Evolutionary conservation across 1,284 basidiomycete species (phyloP).

Genomic region (Marasmius sp.): DNA sequence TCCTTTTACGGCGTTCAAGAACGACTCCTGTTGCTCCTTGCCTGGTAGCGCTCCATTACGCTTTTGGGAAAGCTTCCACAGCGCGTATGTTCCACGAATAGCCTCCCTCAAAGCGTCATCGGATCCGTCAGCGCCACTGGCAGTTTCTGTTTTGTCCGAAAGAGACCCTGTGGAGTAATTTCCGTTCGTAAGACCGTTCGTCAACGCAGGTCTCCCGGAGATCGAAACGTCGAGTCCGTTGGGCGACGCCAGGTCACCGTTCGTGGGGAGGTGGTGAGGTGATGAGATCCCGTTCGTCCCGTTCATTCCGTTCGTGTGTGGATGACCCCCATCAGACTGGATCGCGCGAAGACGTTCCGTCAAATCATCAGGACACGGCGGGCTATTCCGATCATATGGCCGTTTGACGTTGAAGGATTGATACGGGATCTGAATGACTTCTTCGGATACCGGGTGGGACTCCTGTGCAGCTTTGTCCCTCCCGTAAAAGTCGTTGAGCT

Average conservation of each 20-base stretch:
- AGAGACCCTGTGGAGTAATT: neutral
- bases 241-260: neutral
- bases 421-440: slow-evolving; percentile 10
- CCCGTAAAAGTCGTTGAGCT: neutral
- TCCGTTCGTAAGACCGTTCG: neutral
- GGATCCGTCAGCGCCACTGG: slow-evolving; percentile 13
- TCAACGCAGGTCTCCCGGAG: neutral
- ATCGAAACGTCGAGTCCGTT: neutral
- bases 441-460: neutral
- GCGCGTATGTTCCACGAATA: slow-evolving; percentile 47
- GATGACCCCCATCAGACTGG: neutral
- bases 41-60: slow-evolving; percentile 21
- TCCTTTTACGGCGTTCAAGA: slow-evolving; percentile 38
- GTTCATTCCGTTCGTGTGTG: neutral
- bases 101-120: slow-evolving; percentile 34
- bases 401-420: slow-evolving; percentile 8
- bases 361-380: slow-evolving; percentile 9
- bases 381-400: slow-evolving; percentile 7
- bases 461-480: neutral
- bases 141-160: slow-evolving; percentile 8
- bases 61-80: slow-evolving; percentile 43
- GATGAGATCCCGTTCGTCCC: neutral
- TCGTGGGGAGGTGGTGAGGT: neutral
- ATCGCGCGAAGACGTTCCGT: slow-evolving; percentile 13
- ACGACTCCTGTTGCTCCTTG: slow-evolving; percentile 25